Base-by-base conservation (phyloP, 106 monocot species). In the Alisma plantagoaquatica region DNA sequence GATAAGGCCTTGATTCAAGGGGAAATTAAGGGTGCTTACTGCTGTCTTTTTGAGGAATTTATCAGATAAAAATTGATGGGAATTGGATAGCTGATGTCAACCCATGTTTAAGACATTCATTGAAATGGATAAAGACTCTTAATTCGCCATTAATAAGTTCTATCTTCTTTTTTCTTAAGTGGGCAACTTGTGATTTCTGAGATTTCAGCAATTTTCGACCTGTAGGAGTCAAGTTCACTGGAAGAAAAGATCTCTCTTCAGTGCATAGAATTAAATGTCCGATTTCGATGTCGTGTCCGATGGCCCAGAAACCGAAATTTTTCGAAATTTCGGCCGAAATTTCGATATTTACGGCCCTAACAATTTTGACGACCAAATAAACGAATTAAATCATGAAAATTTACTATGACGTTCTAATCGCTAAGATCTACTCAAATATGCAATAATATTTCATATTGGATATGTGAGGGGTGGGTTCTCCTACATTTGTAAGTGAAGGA, bases 181-280 rank as follows among this genome's bases (percentile, higher is more conserved):
- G 96, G 96, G 89, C 89, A 54, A 98, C 89, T 22, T 85, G 89
- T 85, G 84, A 89, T 69, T 84, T 74, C 75, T 72, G 96, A 49
- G 73, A 98, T 70, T 76, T 46, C 24, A 80, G 81, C 21, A 69
- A 73, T 68, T 10, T 27, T 15, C 9, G 53, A 41, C 76, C 73
- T 49, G 59, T 51, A 22, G 78, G 75, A 51, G 7, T 60, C 17
- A 88, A 88, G 46, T 57, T 84, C 29, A 79, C 73, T 25, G 96
- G 96, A 10, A 62, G 73, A 23, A 98, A 79, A 73, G 84, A 98
- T 73, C 70, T 81, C 64, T 82, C 75, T 23, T 75, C 74, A n/a
- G n/a, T n/a, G n/a, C n/a, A n/a, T n/a, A n/a, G n/a, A n/a, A n/a
- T n/a, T n/a, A n/a, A n/a, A n/a, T n/a, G n/a, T n/a, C n/a, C n/a